Evolutionary conservation across 2,329 filamentous ascomycete species (phyloP), one percentile per base, ranked within the genome.

Genomic region (Teratosphaeria zuluensis): DNA sequence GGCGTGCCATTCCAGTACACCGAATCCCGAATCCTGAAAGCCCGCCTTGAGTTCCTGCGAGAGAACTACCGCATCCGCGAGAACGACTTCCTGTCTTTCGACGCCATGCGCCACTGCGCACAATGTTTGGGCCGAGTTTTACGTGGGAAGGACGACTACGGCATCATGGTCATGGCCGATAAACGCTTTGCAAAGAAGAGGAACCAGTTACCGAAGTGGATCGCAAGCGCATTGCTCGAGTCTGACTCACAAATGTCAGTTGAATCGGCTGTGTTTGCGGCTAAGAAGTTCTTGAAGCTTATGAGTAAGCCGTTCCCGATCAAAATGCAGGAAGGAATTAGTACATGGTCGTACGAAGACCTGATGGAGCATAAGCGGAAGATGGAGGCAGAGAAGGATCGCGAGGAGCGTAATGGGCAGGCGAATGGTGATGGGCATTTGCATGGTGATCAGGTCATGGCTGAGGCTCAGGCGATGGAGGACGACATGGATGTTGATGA

Each of bases 1-100:
- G 94, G 94, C 51, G 92, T 97, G 1, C 94, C 94, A 0, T 99
- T 97, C 76, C 94, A 99, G 74, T 99, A 99, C 77, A 99, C 95
- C 2, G 94, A 99, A 72, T 97, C 92, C 0, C 86, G 94, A 33
- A 99, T 99, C 61, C 80, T 99, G 53, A 99, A 97, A 76, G 94
- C 94, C 0, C 85, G 94, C 2, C 83, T 99, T 3, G 91, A 99
- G 70, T 99, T 99, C 71, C 75, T 99, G n/a, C 85, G 92, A 53
- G 95, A 99, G 74, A 97, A 90, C 1, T 99, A 97, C 73, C 88
- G 91, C 58, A 99, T 99, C 72, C 86, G 90, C 60, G 94, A 97
- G 72, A 95, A 96, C 65, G 95, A 99, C 71, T 99, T 99, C 70
- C 77, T 99, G 9, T 97, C 94, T 21, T 99, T 99, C 79, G 94